Conservation (phyloP, 768 basidiomycete genomes). For the Calvatia gigantea region DNA sequence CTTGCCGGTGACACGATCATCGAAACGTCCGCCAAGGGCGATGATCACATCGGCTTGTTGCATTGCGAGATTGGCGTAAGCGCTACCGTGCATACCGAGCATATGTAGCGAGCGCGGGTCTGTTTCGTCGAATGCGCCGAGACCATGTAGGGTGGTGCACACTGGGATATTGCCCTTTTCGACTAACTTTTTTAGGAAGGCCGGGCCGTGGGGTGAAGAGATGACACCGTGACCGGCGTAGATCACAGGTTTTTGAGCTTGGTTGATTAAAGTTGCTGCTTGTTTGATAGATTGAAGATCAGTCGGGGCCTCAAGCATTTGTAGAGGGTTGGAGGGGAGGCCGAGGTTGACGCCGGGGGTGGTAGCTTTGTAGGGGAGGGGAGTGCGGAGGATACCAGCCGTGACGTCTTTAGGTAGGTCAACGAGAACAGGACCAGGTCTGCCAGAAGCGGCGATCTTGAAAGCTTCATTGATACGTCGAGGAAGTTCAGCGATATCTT, state of each 20-base stretch:
- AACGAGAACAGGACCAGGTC: conserved; percentile 96
- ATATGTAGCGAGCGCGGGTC: conserved; percentile 87
- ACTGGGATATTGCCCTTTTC: conserved; percentile 93
- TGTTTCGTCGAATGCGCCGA: conserved; percentile 93
- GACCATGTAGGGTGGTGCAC: conserved; percentile 93
- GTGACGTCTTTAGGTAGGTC: conserved; percentile 99
- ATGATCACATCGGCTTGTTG: conserved; percentile 98
- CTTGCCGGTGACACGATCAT: conserved; percentile 96
- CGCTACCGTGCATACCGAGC: conserved; percentile 98
- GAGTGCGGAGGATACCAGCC: conserved; percentile 81
- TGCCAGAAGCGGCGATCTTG: conserved; percentile 96
- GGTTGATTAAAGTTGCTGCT: conserved; percentile 90
- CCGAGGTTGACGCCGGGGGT: conserved; percentile 76
- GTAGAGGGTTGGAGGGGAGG: conserved; percentile 72
- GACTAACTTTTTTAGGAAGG: conserved; percentile 73
- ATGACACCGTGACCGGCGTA: conserved; percentile 93
- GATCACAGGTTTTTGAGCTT: conserved; percentile 85
- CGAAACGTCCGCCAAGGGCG: conserved; percentile 93
- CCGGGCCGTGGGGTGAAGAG: conserved; percentile 75
- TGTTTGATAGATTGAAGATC: conserved; percentile 70
- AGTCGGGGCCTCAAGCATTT: conserved; percentile 48
- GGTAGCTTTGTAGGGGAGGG: conserved; percentile 83
- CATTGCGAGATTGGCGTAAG: conserved; percentile 97
- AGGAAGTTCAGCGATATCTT: conserved; percentile 92
- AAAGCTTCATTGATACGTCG: conserved; percentile 98